phyloP scores from a whole-genome alignment of 257 asterid species.

The Euphrasia confusa region DNA sequence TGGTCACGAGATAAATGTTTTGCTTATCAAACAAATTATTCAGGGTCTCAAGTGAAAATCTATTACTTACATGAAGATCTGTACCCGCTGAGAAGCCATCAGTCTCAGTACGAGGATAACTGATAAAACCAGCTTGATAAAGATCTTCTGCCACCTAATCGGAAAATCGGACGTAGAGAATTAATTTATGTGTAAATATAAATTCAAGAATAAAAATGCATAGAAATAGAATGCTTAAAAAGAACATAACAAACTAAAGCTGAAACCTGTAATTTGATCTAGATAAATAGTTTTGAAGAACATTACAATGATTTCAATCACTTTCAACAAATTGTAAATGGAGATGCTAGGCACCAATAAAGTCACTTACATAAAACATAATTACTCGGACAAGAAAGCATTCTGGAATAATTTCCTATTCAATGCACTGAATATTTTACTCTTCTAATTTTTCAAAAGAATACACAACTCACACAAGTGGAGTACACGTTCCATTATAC shows the following conservation, averaged over 20 bases:
- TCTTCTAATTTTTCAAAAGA: conserved; percentile 18
- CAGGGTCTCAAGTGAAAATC: conserved; percentile 19
- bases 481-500: conserved; percentile 17
- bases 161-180: conserved; percentile 17
- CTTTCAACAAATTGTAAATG: conserved; percentile 17
- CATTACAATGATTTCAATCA: conserved; percentile 9
- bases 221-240: background rate
- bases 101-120: conserved; percentile 99
- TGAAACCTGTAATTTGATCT: conserved; percentile 16
- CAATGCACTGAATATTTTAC: conserved; percentile 4
- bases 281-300: conserved; percentile 18
- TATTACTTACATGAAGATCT: conserved; percentile 58
- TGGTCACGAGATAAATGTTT: conserved; percentile 2
- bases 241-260: conserved; percentile 13
- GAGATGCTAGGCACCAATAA: conserved; percentile 11
- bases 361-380: conserved; percentile 15
- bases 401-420: conserved; percentile 5
- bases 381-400: conserved; percentile 19
- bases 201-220: conserved; percentile 10
- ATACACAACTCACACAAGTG: conserved; percentile 2
- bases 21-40: conserved; percentile 19
- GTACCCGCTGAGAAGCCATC: conserved; percentile 73
- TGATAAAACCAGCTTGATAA: conserved; percentile 93
- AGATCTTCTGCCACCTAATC: conserved; percentile 94
- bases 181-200: background rate